Conservation (phyloP, 805 yeast genomes). For the Hanseniaspora pseudoguilliermondii region DNA sequence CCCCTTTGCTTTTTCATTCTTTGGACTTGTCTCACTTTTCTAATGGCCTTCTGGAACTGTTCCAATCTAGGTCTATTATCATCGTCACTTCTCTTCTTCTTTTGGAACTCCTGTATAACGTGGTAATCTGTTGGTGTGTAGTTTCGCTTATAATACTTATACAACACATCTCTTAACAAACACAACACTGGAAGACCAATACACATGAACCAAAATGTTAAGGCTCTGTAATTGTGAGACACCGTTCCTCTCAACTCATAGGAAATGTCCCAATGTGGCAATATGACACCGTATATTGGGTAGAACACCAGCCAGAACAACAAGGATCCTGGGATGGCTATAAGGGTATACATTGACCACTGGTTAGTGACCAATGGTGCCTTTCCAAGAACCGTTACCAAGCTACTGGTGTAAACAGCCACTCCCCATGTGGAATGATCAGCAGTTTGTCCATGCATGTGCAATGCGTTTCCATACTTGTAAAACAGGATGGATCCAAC, state of each 20-base stretch:
- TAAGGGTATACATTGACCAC: slow-evolving; percentile 87
- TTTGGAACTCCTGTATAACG: slow-evolving; percentile 91
- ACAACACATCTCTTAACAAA: slow-evolving; percentile 71
- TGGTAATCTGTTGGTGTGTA: slow-evolving; percentile 87
- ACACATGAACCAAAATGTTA: slow-evolving; percentile 70
- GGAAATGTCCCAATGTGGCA: slow-evolving; percentile 74
- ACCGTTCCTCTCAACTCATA: slow-evolving; percentile 73
- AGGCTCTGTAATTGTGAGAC: slow-evolving; percentile 60
- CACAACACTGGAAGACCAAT: slow-evolving; percentile 68
- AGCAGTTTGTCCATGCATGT: slow-evolving; percentile 50
- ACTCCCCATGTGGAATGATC: slow-evolving; percentile 96
- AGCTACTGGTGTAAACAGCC: slow-evolving; percentile 73
- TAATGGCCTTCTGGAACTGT: slow-evolving; percentile 90
- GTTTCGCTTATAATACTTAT: slow-evolving; percentile 91
- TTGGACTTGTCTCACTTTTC: slow-evolving; percentile 95
- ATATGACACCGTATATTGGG: slow-evolving; percentile 76
- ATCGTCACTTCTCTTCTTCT: slow-evolving; percentile 73
- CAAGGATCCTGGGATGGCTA: slow-evolving; percentile 93
- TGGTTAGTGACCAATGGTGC: slow-evolving; percentile 84
- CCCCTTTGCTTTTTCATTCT: slow-evolving; percentile 98
- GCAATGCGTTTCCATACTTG: slow-evolving; percentile 49
- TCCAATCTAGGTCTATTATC: slow-evolving; percentile 83
- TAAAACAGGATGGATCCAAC: slow-evolving; percentile 59
- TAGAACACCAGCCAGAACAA: slow-evolving; percentile 69
- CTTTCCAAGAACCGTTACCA: slow-evolving; percentile 81